Base-by-base conservation (phyloP, 208 protist genomes). In the Endotrypanum monterogeii region DNA sequence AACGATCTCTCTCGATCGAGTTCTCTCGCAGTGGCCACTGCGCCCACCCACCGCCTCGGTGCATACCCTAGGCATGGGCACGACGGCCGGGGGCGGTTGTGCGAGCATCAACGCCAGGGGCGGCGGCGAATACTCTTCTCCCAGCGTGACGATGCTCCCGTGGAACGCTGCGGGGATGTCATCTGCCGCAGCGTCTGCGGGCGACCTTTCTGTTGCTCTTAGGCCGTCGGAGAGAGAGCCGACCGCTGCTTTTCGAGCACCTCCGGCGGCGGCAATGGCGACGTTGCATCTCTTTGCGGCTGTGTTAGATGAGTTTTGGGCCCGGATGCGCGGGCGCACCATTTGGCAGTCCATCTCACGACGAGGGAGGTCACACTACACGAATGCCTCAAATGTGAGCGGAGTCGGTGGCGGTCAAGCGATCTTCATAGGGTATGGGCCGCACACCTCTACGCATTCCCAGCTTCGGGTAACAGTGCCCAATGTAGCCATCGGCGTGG, bases 1-100 rank as follows among this genome's bases (percentile, higher is more conserved):
- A 28, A n/a, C 50, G 28, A 32, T 16, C 23, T 28, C 32, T 6
- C 46, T 70, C 20, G 41, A 56, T n/a, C 66, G 66, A 44, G 66
- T 70, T 28, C 18, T 70, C 23, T 44, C n/a, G 16, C 6, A 46
- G 46, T 70, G 66, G 66, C 66, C 66, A 16, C n/a, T 41, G 44
- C 63, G 32, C 18, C 20, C 25, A 28, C 8, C 37, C 23, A 39
- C 18, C 6, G 37, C 37, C 60, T 25, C 37, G 60, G 37, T 39
- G 60, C n/a, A 20, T 23, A 16, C 32, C 60, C 18, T 65, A 30
- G 44, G 60, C 37, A 37, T 18, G 4, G 12, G 2, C 60, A 9
- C 60, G 1, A 25, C 39, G 23, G 60, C 25, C n/a, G 60, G 37
- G 25, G 16, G 35, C 25, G 32, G 35, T 65, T 44, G 20, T n/a